phyloP scores from a whole-genome alignment of 1,284 basidiomycete genomes.

The Stereum hirsutum region DNA sequence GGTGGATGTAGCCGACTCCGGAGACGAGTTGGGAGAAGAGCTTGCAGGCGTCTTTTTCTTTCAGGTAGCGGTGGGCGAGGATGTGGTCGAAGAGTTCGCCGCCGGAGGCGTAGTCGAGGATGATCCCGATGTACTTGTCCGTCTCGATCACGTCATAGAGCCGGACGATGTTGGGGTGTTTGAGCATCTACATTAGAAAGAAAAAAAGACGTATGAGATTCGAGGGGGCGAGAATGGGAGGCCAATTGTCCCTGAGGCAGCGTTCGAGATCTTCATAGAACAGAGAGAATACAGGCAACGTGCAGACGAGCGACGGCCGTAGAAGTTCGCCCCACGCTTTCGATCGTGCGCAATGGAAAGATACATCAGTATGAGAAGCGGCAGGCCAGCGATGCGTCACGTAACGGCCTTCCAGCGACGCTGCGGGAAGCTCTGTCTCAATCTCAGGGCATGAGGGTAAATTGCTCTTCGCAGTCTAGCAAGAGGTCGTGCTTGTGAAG shows the following conservation, averaged over 20 bases:
- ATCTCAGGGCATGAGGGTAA: too few species aligned
- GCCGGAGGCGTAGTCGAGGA: conserved; percentile 96
- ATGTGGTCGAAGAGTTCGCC: conserved; percentile 99
- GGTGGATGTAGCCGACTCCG: conserved; percentile 97
- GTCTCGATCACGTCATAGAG: conserved; percentile 99
- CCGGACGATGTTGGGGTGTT: conserved; percentile 97
- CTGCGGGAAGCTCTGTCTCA: too few species aligned
- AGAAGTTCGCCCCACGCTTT: too few species aligned
- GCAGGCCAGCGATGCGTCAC: too few species aligned
- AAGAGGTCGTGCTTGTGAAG: too few species aligned
- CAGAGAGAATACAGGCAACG: conserved; percentile 5
- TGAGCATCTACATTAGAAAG: conserved; percentile 57
- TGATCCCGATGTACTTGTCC: conserved; percentile 99
- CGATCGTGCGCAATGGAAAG: neutral
- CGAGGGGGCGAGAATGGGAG: neutral
- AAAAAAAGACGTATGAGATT: conserved; percentile 5
- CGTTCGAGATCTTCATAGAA: too few species aligned
- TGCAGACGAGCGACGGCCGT: too few species aligned
- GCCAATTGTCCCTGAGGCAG: too few species aligned
- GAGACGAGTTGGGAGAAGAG: conserved; percentile 98
- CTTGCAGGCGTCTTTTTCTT: conserved; percentile 91
- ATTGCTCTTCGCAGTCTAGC: too few species aligned
- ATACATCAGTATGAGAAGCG: too few species aligned
- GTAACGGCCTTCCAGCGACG: too few species aligned
- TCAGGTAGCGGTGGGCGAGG: conserved; percentile 93